phyloP scores from a whole-genome alignment of 2,329 filamentous ascomycete species.

The Botrytis elliptica region DNA sequence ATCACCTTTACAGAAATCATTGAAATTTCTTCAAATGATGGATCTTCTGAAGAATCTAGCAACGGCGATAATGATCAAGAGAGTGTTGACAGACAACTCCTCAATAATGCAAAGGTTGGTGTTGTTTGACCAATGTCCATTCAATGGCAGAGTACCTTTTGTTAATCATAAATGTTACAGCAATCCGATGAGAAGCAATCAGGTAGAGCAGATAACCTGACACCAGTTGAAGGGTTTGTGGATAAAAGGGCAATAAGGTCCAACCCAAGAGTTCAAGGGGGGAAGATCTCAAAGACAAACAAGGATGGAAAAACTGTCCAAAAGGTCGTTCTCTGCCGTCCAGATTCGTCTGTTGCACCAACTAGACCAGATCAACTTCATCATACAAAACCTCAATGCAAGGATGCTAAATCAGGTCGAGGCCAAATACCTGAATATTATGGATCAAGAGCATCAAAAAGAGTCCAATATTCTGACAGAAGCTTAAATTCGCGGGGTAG shows the following conservation, averaged over 20 bases:
- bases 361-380: background rate
- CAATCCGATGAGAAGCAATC: background rate
- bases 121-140: background rate
- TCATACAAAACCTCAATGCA: background rate
- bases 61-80: background rate
- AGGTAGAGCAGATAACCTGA: background rate
- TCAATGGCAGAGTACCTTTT: background rate
- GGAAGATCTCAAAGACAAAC: background rate
- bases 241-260: background rate
- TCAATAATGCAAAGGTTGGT: background rate
- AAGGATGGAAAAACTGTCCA: background rate
- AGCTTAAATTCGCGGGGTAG: background rate
- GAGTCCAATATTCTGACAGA: background rate
- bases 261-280: background rate
- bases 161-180: background rate
- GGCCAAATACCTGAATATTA: background rate
- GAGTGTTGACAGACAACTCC: background rate
- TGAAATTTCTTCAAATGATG: slow-evolving; percentile 9
- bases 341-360: background rate
- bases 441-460: background rate
- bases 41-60: background rate
- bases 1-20: background rate
- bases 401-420: background rate
- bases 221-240: background rate
- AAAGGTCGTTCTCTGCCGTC: background rate